Evolutionary conservation across 495 filamentous ascomycete species (phyloP).

Genomic region (Echria macrotheca): DNA sequence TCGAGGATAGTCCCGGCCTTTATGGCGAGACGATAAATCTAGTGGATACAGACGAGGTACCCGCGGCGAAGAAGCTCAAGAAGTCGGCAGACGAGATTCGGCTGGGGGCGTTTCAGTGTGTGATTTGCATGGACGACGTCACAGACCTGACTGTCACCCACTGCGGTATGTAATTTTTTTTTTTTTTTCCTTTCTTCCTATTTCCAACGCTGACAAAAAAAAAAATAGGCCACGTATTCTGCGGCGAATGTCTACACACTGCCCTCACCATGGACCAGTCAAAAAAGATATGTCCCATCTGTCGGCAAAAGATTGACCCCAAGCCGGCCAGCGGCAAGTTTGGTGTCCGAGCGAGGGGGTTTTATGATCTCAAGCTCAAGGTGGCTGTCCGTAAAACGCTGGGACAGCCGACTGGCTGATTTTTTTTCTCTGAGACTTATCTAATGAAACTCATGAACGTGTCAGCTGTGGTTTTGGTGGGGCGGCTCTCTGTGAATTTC

Average conservation of each 20-base stretch:
- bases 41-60: slow-evolving; percentile 59
- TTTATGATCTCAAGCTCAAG: slow-evolving; percentile 58
- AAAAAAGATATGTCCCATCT: slow-evolving; percentile 48
- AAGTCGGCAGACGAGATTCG: slow-evolving; percentile 48
- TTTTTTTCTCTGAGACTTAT: too few species aligned
- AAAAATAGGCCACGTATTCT: slow-evolving; percentile 73
- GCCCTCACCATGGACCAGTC: slow-evolving; percentile 57
- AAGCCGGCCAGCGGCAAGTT: slow-evolving; percentile 37
- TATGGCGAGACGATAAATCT: too few species aligned
- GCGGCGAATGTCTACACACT: slow-evolving; percentile 71
- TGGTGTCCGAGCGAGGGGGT: slow-evolving; percentile 34
- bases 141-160: slow-evolving; percentile 69
- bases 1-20: too few species aligned
- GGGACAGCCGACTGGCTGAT: too few species aligned
- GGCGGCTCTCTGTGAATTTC: too few species aligned
- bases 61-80: slow-evolving; percentile 42
- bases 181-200: not conserved
- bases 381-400: slow-evolving; percentile 46
- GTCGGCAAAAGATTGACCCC: slow-evolving; percentile 51
- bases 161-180: slow-evolving; percentile 60
- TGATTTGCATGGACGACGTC: slow-evolving; percentile 80
- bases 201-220: too few species aligned
- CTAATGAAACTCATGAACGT: too few species aligned
- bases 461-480: too few species aligned
- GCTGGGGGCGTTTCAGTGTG: slow-evolving; percentile 59